Base-by-base conservation (phyloP, 805 yeast genomes). In the Candida namnaoensis region DNA sequence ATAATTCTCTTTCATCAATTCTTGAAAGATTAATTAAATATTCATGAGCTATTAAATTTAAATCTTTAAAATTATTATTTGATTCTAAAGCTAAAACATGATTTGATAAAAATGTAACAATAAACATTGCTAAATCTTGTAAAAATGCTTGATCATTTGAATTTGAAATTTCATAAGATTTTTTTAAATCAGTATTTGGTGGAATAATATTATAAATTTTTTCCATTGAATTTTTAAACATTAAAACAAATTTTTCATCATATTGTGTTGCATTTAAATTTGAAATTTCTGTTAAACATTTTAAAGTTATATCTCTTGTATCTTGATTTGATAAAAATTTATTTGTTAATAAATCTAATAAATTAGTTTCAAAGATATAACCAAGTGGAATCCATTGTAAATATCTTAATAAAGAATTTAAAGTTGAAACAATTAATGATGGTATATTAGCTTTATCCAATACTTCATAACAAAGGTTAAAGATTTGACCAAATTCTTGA, bases 341-440 rank as follows among this genome's bases (percentile, higher is more conserved):
- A 37, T 76, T 70, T 15, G 91, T 71, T 47, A 93, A 72, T 45
- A 88, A 58, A 32, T 74, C 76, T 53, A 93, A 70, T 41, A 93
- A 64, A 50, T 86, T 79, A 1, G 97, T 88, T 60, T 90, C 95
- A 64, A 87, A 93, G 43, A 93, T 80, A 60, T 82, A 93, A 44
- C 85, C 88, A 41, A 79, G 68, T 23, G 98, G 98, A 51, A 93
- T 87, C 98, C 99, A 93, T 50, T 85, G 93, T 44, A 93, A 72
- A 63, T 91, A 93, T 60, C 86, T 82, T 52, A 85, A 70, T 48
- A 93, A 66, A 15, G 95, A 80, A 50, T 82, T 80, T 50, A 93
- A 69, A 7, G 99, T 90, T 15, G 97, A 85, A 40, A 76, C 76
- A 44, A 91, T 78, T 50, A 93, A 73, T 2, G 95, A 78, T 10